These are phyloP conservation scores for Diaporthe citri DNA, from an alignment of 2,329 filamentous ascomycete species.

Conservation along the genomic window DNA sequence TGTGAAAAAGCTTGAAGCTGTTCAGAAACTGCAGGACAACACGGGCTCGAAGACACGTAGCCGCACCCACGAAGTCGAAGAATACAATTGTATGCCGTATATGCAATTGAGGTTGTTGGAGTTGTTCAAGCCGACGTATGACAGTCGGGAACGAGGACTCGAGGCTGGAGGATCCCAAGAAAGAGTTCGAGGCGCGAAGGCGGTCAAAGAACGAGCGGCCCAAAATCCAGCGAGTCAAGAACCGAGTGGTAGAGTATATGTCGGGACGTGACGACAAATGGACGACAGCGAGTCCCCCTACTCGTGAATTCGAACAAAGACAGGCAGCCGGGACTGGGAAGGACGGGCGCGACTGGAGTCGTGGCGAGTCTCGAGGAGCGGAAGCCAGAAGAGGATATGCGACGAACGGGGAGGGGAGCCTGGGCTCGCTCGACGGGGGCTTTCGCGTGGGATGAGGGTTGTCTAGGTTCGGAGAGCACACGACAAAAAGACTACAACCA, in stretches of 20 bases:
- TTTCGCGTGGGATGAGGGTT: slow-evolving; percentile 27
- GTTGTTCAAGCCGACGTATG: slow-evolving; percentile 25
- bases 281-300: slow-evolving; percentile 29
- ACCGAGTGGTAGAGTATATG: slow-evolving; percentile 30
- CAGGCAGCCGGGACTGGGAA: slow-evolving; percentile 34
- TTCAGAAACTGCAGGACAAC: slow-evolving; percentile 39
- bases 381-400: slow-evolving; percentile 36
- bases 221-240: slow-evolving; percentile 38
- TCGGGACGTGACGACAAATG: slow-evolving; percentile 27
- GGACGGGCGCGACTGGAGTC: slow-evolving; percentile 33
- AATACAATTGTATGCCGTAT: slow-evolving; percentile 39
- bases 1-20: slow-evolving; percentile 32
- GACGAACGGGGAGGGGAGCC: slow-evolving; percentile 32
- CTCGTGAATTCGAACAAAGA: slow-evolving; percentile 39
- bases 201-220: slow-evolving; percentile 39
- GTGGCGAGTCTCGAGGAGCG: slow-evolving; percentile 24
- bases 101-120: slow-evolving; percentile 33
- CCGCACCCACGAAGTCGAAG: slow-evolving; percentile 35
- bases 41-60: slow-evolving; percentile 31
- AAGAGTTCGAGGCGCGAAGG: slow-evolving; percentile 29
- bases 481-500: slow-evolving; percentile 34
- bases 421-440: slow-evolving; percentile 24
- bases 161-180: slow-evolving; percentile 18
- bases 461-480: slow-evolving; percentile 28
- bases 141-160: slow-evolving; percentile 33